Evolutionary conservation across 768 basidiomycete genomes (phyloP), one percentile per base, ranked within the genome.

Genomic region (Leucosporidium yakuticum): DNA sequence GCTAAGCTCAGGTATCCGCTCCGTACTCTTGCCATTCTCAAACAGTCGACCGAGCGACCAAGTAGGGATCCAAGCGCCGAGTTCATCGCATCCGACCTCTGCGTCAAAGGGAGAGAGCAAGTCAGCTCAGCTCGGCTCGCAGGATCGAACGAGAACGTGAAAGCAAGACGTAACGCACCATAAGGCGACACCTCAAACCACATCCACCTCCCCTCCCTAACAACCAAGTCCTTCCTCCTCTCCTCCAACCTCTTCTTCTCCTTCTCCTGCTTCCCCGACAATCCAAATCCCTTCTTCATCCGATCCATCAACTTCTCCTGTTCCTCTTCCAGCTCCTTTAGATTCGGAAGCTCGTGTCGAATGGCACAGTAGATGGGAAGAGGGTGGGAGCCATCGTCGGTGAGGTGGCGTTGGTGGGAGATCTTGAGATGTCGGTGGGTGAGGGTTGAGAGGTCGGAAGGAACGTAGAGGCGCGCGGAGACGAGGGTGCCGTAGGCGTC

Each of bases 131-230:
- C 74, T 69, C 31, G 71, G 63, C 65, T 74, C 73, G 61, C 73
- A 72, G 39, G 73, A 48, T 69, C 74, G 25, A 49, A 15, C 31
- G n/a, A 14, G 44, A 34, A 39, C 60, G n/a, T 17, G 74, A 64
- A 15, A 44, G 6, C 39, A 12, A 12, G 34, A n/a, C n/a, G 34
- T 8, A 44, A 44, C 39, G 39, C 14, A 64, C 77, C 78, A 61
- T 74, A 78, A 25, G 76, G 77, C 7, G 77, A 76, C 44, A 74
- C 69, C 59, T 79, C 78, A 64, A 76, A 77, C 77, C 77, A 79
- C n/a, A 74, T 65, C 69, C 71, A 79, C 20, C 54, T 59, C 6
- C 74, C 60, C 47, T 75, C 36, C 25, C 7, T 25, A 25, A 60
- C 59, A 31, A 39, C 19, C 57, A 36, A 44, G 11, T 44, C 39